These are phyloP conservation scores for Suhomyces atakaporum DNA, from an alignment of 1,139 yeast species.

Conservation along the genomic window DNA sequence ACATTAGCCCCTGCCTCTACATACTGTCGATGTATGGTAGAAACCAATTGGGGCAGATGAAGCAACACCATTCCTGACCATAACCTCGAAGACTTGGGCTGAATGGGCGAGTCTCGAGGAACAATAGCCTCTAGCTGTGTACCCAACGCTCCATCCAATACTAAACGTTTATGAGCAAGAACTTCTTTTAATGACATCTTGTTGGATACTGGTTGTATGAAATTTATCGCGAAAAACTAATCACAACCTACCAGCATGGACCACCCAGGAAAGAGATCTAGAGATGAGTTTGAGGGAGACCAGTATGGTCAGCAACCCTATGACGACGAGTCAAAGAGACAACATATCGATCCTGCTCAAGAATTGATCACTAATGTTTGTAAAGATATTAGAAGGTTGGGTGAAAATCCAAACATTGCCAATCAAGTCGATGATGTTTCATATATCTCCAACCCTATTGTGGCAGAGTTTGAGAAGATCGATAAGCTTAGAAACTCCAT, in stretches of 20 bases:
- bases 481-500: conserved; percentile 62
- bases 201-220: too few relatives aligned
- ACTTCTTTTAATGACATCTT: conserved; percentile 2
- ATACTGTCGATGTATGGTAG: conserved; percentile 52
- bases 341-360: conserved; percentile 43
- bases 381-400: conserved; percentile 63
- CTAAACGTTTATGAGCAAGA: conserved; percentile 7
- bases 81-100: conserved; percentile 37
- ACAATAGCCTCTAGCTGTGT: conserved; percentile 19
- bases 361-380: conserved; percentile 47
- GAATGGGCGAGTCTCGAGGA: conserved; percentile 17
- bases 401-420: conserved; percentile 57
- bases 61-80: conserved; percentile 66
- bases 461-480: conserved; percentile 68
- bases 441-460: conserved; percentile 64
- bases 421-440: conserved; percentile 66
- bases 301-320: conserved; percentile 12
- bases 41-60: conserved; percentile 48
- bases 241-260: conserved; percentile 17
- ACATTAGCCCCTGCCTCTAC: conserved; percentile 55
- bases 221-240: background rate
- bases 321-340: conserved; percentile 32
- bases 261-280: conserved; percentile 35
- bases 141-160: conserved; percentile 22
- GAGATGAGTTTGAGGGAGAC: conserved; percentile 40